Evolutionary conservation across 2,329 filamentous ascomycete species (phyloP).

Genomic region (Pyrenochaeta sp.): DNA sequence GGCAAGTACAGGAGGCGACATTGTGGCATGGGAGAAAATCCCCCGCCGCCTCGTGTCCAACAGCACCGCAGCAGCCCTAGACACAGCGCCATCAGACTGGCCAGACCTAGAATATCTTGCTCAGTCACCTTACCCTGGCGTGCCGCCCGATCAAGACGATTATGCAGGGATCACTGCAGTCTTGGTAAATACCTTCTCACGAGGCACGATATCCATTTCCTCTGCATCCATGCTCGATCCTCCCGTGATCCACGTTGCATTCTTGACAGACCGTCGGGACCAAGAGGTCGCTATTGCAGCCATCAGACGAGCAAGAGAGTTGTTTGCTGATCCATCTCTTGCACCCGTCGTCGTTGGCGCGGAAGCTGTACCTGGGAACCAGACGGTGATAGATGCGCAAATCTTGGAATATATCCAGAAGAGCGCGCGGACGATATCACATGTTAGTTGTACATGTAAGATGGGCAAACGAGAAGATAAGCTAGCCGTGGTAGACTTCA

Average conservation of each 20-base stretch:
- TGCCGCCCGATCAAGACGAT: constrained; percentile 31
- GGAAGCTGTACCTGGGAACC: constrained; percentile 33
- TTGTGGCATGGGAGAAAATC: constrained; percentile 31
- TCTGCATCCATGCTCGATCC: constrained; percentile 32
- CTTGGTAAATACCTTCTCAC: constrained; percentile 44
- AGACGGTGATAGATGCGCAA: constrained; percentile 26
- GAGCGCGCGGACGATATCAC: constrained; percentile 23
- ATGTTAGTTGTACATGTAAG: constrained; percentile 37
- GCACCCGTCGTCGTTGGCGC: constrained; percentile 19
- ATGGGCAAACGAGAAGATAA: constrained; percentile 39
- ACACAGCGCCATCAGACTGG: constrained; percentile 24
- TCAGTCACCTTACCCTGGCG: constrained; percentile 16
- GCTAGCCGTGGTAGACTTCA: constrained; percentile 46
- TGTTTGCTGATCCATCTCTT: constrained; percentile 22
- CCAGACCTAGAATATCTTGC: constrained; percentile 29
- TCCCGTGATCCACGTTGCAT: constrained; percentile 43
- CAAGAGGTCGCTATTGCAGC: constrained; percentile 40
- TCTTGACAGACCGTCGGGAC: constrained; percentile 39
- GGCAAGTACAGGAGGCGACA: constrained; percentile 19
- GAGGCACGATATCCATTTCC: constrained; percentile 43
- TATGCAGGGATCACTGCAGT: constrained; percentile 38
- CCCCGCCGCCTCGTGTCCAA: constrained; percentile 21
- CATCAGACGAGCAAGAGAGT: constrained; percentile 36
- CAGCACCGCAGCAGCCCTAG: constrained; percentile 9
- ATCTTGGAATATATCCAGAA: constrained; percentile 26